These are phyloP conservation scores for Aspergillus amoenus DNA, from an alignment of 2,329 filamentous ascomycete species.

Conservation along the genomic window DNA sequence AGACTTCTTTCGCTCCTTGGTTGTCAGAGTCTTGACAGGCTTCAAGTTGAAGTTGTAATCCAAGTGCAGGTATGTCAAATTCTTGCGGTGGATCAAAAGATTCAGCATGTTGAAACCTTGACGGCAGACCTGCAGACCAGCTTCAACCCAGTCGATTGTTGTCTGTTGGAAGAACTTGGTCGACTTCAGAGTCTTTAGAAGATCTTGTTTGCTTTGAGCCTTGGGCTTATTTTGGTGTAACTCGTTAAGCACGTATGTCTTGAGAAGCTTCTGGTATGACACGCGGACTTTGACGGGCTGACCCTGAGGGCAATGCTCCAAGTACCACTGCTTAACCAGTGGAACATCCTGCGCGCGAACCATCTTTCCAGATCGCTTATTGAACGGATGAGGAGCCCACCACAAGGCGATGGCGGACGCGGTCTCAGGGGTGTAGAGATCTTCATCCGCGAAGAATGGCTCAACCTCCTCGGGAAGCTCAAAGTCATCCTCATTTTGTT, in stretches of 20 bases:
- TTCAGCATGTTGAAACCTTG: constrained; percentile 99
- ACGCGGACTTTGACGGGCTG: constrained; percentile 97
- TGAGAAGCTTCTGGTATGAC: constrained; percentile 96
- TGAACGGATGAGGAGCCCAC: constrained; percentile 98
- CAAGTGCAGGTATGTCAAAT: constrained; percentile 94
- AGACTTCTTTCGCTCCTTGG: constrained; percentile 98
- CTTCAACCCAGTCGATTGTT: constrained; percentile 98
- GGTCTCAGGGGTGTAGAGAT: constrained; percentile 85
- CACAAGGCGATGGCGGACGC: constrained; percentile 88
- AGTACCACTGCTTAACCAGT: constrained; percentile 95
- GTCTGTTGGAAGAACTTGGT: constrained; percentile 99
- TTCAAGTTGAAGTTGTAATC: constrained; percentile 99
- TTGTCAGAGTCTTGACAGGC: constrained; percentile 96
- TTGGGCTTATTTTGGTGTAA: constrained; percentile 95
- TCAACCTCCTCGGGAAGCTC: constrained; percentile 75
- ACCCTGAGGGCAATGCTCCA: constrained; percentile 87
- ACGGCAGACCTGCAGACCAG: constrained; percentile 93
- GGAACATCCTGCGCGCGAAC: constrained; percentile 96
- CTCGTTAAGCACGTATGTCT: constrained; percentile 94
- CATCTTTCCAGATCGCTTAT: constrained; percentile 91
- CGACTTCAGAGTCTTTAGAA: constrained; percentile 84
- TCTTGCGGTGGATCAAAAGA: constrained; percentile 95
- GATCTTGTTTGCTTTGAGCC: constrained; percentile 89
- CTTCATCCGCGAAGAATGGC: constrained; percentile 87
- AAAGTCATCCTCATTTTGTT: constrained; percentile 80